Conservation (phyloP, 2,329 filamentous ascomycete species). For the Elsinoe australis region DNA sequence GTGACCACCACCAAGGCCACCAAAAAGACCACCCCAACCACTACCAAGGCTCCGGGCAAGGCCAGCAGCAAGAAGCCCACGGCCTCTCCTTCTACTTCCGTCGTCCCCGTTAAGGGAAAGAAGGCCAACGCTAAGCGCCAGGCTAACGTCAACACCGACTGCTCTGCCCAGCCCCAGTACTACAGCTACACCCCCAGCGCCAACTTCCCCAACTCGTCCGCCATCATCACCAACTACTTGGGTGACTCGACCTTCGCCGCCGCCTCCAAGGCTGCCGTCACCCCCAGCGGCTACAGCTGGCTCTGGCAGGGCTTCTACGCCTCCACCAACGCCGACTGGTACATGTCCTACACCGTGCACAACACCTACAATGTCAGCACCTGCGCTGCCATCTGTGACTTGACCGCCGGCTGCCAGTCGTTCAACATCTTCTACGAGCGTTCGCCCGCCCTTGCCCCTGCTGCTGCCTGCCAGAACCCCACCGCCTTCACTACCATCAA, state of each 20-base stretch:
- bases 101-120: not conserved
- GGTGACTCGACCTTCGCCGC: constrained; percentile 18
- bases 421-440: constrained; percentile 23
- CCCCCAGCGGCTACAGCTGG: constrained; percentile 22
- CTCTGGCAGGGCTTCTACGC: constrained; percentile 21
- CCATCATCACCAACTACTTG: constrained; percentile 7
- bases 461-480: constrained; percentile 25
- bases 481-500: constrained; percentile 19
- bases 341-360: constrained; percentile 18
- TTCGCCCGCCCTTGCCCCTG: constrained; percentile 19
- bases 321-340: constrained; percentile 20
- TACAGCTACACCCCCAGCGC: not conserved
- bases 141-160: not conserved
- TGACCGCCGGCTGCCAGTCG: constrained; percentile 18
- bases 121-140: constrained; percentile 1
- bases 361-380: constrained; percentile 17
- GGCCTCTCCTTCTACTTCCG: not conserved
- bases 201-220: not conserved
- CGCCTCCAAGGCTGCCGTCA: constrained; percentile 18
- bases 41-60: not conserved
- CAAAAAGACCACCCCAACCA: not conserved
- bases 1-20: not conserved
- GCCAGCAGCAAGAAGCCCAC: not conserved
- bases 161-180: not conserved
- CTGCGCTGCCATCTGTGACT: constrained; percentile 20